These are phyloP conservation scores for Cantharellus cinnabarinus DNA, from an alignment of 768 basidiomycete species.

Conservation along the genomic window DNA sequence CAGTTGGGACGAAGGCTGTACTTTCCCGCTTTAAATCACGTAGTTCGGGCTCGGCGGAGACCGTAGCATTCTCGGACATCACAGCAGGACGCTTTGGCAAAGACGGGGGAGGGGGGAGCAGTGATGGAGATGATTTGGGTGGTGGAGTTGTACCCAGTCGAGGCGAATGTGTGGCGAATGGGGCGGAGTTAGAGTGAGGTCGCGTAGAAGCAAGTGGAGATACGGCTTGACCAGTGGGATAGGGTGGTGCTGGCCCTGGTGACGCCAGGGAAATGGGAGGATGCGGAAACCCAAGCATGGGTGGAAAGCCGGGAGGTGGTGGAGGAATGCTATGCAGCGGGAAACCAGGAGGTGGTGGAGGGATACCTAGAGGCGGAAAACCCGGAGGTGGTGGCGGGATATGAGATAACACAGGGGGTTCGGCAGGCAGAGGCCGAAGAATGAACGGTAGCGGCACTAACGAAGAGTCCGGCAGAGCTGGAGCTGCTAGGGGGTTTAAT, in stretches of 20 bases:
- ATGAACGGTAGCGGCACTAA: slow-evolving; percentile 10
- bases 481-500: not conserved
- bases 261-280: not conserved
- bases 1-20: slow-evolving; percentile 72
- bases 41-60: slow-evolving; percentile 69
- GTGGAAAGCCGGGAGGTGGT: slow-evolving; percentile 49
- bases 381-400: slow-evolving; percentile 13
- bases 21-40: slow-evolving; percentile 92
- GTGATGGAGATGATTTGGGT: slow-evolving; percentile 12
- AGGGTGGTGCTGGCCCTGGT: slow-evolving; percentile 5
- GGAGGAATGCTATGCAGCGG: slow-evolving; percentile 10
- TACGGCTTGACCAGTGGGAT: slow-evolving; percentile 20
- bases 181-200: slow-evolving; percentile 59
- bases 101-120: slow-evolving; percentile 12
- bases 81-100: not conserved
- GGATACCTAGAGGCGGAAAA: slow-evolving; percentile 15
- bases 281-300: not conserved
- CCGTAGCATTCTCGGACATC: slow-evolving; percentile 33
- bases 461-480: not conserved
- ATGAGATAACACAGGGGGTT: slow-evolving; percentile 4
- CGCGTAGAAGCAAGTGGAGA: slow-evolving; percentile 54
- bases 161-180: slow-evolving; percentile 15
- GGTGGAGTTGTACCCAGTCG: slow-evolving; percentile 4
- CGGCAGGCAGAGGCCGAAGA: slow-evolving; percentile 16
- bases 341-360: slow-evolving; percentile 16